phyloP scores from a whole-genome alignment of 148 eudicot genomes.

The Suaeda aralocaspica region DNA sequence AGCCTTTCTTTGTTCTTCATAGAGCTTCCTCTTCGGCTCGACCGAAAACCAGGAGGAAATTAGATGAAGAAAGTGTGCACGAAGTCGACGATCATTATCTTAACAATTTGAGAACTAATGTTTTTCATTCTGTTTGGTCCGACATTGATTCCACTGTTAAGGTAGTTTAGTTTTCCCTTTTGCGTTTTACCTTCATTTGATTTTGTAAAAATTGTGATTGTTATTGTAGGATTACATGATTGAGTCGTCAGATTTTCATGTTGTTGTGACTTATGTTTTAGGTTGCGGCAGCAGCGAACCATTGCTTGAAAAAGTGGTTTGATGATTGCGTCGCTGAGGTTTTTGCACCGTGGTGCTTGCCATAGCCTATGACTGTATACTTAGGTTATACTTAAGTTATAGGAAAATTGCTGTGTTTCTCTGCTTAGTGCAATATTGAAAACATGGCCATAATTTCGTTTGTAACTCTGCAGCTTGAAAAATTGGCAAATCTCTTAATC shows the following conservation, averaged over 20 bases:
- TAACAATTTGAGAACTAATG: constrained; percentile 30
- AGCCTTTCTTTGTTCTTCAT: constrained; percentile 77
- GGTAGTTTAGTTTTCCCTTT: constrained; percentile 25
- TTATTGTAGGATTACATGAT: neutral
- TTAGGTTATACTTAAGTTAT: too few relatives aligned
- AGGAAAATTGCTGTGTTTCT: too few relatives aligned
- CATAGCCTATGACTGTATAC: too few relatives aligned
- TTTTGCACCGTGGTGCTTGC: too few relatives aligned
- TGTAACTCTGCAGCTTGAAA: too few relatives aligned
- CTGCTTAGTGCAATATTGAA: too few relatives aligned
- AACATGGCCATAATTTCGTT: too few relatives aligned
- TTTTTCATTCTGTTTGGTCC: constrained; percentile 55
- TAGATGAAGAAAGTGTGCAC: constrained; percentile 13
- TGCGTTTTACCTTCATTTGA: neutral
- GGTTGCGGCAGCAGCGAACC: too few relatives aligned
- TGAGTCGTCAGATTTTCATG: neutral
- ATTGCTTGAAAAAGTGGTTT: too few relatives aligned
- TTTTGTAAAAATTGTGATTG: neutral
- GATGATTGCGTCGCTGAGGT: too few relatives aligned
- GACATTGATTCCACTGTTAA: constrained; percentile 56
- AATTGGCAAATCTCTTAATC: too few relatives aligned
- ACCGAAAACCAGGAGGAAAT: constrained; percentile 34
- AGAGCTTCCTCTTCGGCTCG: constrained; percentile 26
- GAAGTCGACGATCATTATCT: constrained; percentile 14
- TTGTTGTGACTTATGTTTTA: too few relatives aligned